Base-by-base conservation (phyloP, 495 filamentous ascomycete species). In the Annulohypoxylon maeteangense region DNA sequence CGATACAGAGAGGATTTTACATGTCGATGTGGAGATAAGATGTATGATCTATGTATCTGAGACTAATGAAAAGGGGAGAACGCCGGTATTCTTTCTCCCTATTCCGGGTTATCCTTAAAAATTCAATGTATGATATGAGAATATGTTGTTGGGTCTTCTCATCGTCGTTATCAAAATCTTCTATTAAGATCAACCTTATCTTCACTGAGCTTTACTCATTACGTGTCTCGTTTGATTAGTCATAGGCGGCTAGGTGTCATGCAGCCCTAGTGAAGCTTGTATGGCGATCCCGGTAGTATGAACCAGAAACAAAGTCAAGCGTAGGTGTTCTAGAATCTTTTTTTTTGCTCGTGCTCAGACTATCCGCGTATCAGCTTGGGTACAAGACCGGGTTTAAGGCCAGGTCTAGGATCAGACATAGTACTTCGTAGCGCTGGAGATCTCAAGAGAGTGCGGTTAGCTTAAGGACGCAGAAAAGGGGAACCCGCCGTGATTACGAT, bases 311-410 rank as follows among this genome's bases (percentile, higher is more conserved):
- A 53, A 53, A 14, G 31, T 27, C 23, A 53, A 23, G 16, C 48
- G 23, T 29, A 1, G 14, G 23, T 53, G 23, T 53, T 53, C 48
- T 53, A 53, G 48, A 53, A 53, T 29, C 48, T n/a, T 31, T 48
- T 22, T 48, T 47, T 31, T 16, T 16, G 23, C 48, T 12, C 25
- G 25, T 25, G 48, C 48, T 29, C 48, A 53, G 48, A 53, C 48
- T 29, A 25, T 31, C 11, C 31, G 25, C 48, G 48, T 53, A 29
- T 53, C 48, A 31, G 11, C 48, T 31, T 53, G 12, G 48, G 10
- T 31, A 25, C 25, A 31, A 8, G 45, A 48, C 45, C 45, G 45
- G 48, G 22, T 31, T 14, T 4, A 53, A 20, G 20, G 8, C 45
- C 45, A 20, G 48, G 48, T 31, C 48, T 3, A 6, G 48, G 48